These are phyloP conservation scores for Mycena filopes DNA, from an alignment of 768 basidiomycete genomes.

Conservation along the genomic window DNA sequence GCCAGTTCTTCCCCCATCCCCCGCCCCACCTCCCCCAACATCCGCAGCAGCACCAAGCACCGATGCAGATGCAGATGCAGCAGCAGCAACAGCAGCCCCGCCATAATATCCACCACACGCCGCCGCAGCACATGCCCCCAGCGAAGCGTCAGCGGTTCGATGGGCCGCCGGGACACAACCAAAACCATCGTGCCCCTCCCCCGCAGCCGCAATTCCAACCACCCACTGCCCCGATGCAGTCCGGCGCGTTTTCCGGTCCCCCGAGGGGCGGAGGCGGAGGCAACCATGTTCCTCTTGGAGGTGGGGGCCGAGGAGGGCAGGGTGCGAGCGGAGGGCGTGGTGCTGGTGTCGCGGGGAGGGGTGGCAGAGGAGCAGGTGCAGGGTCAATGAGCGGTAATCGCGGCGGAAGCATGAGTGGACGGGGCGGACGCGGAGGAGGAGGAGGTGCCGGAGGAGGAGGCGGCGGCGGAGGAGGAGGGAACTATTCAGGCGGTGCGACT, in stretches of 20 bases:
- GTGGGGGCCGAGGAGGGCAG: conserved; percentile 40
- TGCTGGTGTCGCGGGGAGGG: conserved; percentile 53
- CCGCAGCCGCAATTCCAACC: conserved; percentile 75
- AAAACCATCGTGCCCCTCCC: conserved; percentile 59
- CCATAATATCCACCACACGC: conserved; percentile 64
- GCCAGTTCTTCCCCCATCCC: conserved; percentile 54
- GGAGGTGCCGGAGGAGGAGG: conserved; percentile 55
- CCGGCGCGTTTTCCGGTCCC: conserved; percentile 45
- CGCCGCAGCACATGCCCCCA: conserved; percentile 87
- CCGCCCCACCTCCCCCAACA: conserved; percentile 56
- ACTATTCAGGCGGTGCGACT: conserved; percentile 45
- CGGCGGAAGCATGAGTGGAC: conserved; percentile 58
- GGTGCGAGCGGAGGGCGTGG: conserved; percentile 50
- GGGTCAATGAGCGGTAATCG: conserved; percentile 60
- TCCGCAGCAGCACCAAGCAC: conserved; percentile 51
- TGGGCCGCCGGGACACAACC: conserved; percentile 72
- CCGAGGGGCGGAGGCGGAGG: conserved; percentile 52
- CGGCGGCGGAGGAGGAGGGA: conserved; percentile 45
- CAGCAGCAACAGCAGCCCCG: conserved; percentile 62
- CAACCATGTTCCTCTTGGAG: conserved; percentile 46
- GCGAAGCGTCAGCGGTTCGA: conserved; percentile 94
- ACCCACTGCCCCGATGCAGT: conserved; percentile 61
- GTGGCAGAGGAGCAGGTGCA: conserved; percentile 57
- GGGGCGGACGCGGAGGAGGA: conserved; percentile 52
- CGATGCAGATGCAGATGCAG: conserved; percentile 58